Conservation (phyloP, 179 eudicot species). For the Silene vulgaris region DNA sequence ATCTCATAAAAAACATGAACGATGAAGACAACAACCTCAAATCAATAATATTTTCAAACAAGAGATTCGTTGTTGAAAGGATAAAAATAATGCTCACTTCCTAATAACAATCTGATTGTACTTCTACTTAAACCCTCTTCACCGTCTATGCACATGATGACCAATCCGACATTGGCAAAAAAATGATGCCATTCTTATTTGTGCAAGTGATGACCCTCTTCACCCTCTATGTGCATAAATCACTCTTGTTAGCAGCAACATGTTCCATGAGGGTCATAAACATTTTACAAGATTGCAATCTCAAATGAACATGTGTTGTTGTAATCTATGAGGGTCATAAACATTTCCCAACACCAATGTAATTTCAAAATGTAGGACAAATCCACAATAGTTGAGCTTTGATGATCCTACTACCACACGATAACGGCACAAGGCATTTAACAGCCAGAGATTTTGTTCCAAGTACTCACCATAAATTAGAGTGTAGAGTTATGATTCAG, state of each 20-base stretch:
- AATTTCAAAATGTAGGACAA: too few species aligned
- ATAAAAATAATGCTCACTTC: neutral
- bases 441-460: too few species aligned
- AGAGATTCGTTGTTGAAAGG: neutral
- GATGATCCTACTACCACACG: neutral
- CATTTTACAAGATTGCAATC: too few species aligned
- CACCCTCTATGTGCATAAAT: too few species aligned
- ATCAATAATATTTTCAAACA: slow-evolving; percentile 1
- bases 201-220: too few species aligned
- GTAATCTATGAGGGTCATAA: too few species aligned
- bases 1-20: neutral
- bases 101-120: neutral
- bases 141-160: neutral
- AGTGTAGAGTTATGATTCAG: too few species aligned
- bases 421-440: neutral
- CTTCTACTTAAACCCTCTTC: neutral
- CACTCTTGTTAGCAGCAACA: too few species aligned
- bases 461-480: neutral
- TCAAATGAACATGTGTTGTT: too few species aligned
- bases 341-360: too few species aligned
- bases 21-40: neutral
- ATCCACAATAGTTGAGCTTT: too few species aligned
- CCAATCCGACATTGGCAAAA: neutral
- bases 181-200: neutral
- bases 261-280: too few species aligned